Conservation (phyloP, 139 green algal genomes). For the Chlamydomonas applanata region DNA sequence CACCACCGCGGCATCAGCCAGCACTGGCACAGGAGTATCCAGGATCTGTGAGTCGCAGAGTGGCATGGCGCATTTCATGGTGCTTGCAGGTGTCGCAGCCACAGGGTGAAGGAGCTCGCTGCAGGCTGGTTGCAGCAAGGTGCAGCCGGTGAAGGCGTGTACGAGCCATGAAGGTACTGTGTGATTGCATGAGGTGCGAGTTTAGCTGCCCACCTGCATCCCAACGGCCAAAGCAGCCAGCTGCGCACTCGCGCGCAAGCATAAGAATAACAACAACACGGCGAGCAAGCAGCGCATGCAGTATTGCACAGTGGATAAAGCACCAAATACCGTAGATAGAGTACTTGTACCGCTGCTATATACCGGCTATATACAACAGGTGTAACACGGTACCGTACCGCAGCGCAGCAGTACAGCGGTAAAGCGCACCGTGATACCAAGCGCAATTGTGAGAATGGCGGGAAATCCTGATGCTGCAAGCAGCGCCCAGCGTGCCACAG, state of each 20-base stretch:
- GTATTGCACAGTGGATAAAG: not conserved
- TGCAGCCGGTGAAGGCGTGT: too few species aligned
- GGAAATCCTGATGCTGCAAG: not conserved
- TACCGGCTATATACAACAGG: not conserved
- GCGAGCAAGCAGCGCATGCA: not conserved
- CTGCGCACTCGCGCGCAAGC: not conserved
- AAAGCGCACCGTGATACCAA: not conserved
- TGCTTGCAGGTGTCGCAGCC: too few species aligned
- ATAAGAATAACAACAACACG: not conserved
- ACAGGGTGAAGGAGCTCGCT: too few species aligned
- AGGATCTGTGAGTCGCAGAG: not conserved
- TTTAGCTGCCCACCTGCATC: too few species aligned
- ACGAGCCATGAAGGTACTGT: too few species aligned
- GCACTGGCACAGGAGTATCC: not conserved
- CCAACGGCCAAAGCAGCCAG: too few species aligned
- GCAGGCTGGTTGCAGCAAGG: too few species aligned
- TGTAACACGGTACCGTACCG: not conserved
- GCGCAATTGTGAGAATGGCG: not conserved
- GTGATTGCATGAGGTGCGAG: too few species aligned
- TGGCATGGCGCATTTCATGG: too few species aligned
- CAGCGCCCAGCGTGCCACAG: not conserved
- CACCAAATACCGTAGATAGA: too few species aligned
- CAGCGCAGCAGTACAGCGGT: not conserved
- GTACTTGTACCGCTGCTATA: too few species aligned
- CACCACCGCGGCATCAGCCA: conserved; percentile 12